Base-by-base conservation (phyloP, 1,139 yeast genomes). In the Candida sanyaensis region DNA sequence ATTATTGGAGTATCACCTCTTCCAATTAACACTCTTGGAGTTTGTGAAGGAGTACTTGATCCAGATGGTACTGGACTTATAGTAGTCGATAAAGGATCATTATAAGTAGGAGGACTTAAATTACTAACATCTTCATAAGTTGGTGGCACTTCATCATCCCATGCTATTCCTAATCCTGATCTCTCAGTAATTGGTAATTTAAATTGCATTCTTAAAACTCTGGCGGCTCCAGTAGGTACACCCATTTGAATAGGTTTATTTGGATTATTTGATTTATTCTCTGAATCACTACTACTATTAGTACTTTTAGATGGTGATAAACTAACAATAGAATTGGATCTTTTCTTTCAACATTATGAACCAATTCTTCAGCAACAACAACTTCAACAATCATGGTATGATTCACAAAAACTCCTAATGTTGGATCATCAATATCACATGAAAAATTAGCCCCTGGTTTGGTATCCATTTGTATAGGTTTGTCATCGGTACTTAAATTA, bases 81-180 rank as follows among this genome's bases (percentile, higher is more conserved):
- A 40, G 59, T 53, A 43, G 58, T 59, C 50, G 55, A 43, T 1
- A 71, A 68, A 0, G 66, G 62, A 46, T 65, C 72, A 37, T 66
- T 76, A 63, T 89, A 89, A 6, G 84, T 83, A 1, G 99, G 99
- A 0, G 99, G 98, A 41, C 95, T 83, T 41, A 88, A 73, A 0
- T 95, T 82, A 30, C 84, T 74, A 17, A 92, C 92, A 58, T 90
- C 93, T 45, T 83, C 90, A 61, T 95, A 93, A 23, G 90, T 88
- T 1, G 99, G 99, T 1, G 99, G 99, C 17, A 93, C 98, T 65
- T 93, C 99, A 62, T 92, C 98, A 66, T 93, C 98, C 99, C 99
- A 93, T 0, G 98, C 88, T 32, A 93, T 89, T 4, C 99, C 99
- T 42, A 93, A 75, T 0, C 99, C 99, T 0, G 96, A 86, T 49